Conservation (phyloP, 1,284 basidiomycete genomes). For the Tremellales sp. region DNA sequence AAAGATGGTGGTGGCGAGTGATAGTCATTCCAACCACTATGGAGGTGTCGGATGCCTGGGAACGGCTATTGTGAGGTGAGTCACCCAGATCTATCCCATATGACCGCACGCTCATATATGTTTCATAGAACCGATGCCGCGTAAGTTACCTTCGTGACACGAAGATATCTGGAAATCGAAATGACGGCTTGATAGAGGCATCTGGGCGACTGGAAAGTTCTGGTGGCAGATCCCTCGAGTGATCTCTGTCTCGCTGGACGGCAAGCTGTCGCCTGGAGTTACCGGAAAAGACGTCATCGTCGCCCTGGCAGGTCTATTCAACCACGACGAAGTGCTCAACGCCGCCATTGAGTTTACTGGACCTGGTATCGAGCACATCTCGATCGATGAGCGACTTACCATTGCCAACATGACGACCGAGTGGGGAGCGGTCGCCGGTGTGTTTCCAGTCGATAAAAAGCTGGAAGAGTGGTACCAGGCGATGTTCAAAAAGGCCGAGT, state of each 20-base stretch:
- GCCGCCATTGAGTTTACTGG: slow-evolving; percentile 98
- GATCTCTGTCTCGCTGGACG: slow-evolving; percentile 89
- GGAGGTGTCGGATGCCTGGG: slow-evolving; percentile 96
- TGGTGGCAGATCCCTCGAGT: slow-evolving; percentile 99
- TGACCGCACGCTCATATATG: too few species aligned
- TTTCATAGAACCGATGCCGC: too few species aligned
- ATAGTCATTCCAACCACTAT: slow-evolving; percentile 95
- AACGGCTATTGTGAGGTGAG: slow-evolving; percentile 81
- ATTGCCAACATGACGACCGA: slow-evolving; percentile 99
- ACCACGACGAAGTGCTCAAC: slow-evolving; percentile 95
- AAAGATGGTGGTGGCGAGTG: slow-evolving; percentile 89
- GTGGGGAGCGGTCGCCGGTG: slow-evolving; percentile 94
- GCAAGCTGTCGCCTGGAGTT: slow-evolving; percentile 77
- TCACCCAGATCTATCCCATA: slow-evolving; percentile 4
- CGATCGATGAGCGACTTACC: slow-evolving; percentile 88
- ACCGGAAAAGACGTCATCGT: slow-evolving; percentile 99
- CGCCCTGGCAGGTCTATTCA: slow-evolving; percentile 93
- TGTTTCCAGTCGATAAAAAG: slow-evolving; percentile 87
- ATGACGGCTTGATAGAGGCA: too few species aligned
- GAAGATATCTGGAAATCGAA: too few species aligned
- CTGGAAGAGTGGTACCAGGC: slow-evolving; percentile 84
- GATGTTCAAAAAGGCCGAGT: slow-evolving; percentile 70
- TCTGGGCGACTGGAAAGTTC: slow-evolving; percentile 98
- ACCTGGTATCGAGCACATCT: slow-evolving; percentile 75
- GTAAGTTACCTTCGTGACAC: too few species aligned